A percentile compares a stretch with the other conserved stretches of the same genome.
Evolutionary conservation across 495 filamentous ascomycete genomes (phyloP).

Genomic region (Umbilicaria muhlenbergii): DNA sequence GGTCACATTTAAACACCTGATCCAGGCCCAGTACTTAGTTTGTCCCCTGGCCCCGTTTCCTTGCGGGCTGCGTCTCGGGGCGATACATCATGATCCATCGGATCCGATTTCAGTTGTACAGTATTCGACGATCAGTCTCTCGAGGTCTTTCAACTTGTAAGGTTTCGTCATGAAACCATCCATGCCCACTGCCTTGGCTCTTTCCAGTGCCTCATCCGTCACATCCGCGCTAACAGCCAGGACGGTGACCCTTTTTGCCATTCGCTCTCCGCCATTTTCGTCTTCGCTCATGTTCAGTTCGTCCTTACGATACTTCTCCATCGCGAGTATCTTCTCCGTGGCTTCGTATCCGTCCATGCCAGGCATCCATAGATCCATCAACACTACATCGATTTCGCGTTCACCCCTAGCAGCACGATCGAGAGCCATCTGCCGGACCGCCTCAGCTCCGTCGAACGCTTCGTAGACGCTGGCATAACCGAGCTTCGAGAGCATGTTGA

Average conservation of each 20-base stretch:
- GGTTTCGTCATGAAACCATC: conserved; percentile 69
- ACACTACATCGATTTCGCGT: conserved; percentile 42
- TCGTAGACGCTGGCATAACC: conserved; percentile 51
- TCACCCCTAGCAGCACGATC: conserved; percentile 11
- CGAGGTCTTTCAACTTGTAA: conserved; percentile 56
- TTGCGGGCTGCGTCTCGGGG: too few relatives aligned
- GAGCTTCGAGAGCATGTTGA: conserved; percentile 53
- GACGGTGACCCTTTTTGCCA: conserved; percentile 20
- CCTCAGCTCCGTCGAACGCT: conserved; percentile 59
- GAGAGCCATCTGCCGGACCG: conserved; percentile 44
- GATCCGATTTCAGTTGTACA: conserved; percentile 16
- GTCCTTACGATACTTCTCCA: conserved; percentile 17
- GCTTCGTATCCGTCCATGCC: conserved; percentile 72
- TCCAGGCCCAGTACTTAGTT: too few relatives aligned
- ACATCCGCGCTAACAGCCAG: conserved; percentile 68
- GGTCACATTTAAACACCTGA: too few relatives aligned
- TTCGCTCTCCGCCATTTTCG: conserved; percentile 6
- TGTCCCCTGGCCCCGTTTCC: too few relatives aligned
- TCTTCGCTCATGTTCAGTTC: conserved; percentile 1
- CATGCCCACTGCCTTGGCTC: conserved; percentile 54
- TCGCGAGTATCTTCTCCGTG: conserved; percentile 44
- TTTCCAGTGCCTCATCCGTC: conserved; percentile 47
- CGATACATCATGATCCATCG: too few relatives aligned
- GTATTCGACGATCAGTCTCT: conserved; percentile 49
- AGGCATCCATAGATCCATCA: conserved; percentile 86